Conservation (phyloP, 257 asterid genomes). For the Solanum ossicruentum region DNA sequence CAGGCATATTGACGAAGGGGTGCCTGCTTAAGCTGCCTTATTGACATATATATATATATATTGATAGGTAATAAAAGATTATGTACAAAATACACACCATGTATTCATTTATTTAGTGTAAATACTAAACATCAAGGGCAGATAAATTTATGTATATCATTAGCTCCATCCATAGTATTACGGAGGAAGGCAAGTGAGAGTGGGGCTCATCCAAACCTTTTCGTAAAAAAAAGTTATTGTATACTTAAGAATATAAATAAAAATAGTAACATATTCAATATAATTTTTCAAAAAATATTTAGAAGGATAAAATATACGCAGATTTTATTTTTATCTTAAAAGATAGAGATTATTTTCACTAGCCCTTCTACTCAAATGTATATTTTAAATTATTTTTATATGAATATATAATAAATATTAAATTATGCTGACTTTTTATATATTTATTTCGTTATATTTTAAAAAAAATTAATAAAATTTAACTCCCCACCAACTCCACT, state of each 20-base stretch:
- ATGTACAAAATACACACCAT: not conserved
- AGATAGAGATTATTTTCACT: too few species aligned
- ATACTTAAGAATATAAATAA: too few species aligned
- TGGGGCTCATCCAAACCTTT: not conserved
- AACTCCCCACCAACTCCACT: not conserved
- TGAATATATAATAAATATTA: not conserved
- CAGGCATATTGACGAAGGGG: too few species aligned
- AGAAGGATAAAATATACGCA: rapidly evolving
- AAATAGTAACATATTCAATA: not conserved
- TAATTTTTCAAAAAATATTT: not conserved
- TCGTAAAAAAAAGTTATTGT: too few species aligned
- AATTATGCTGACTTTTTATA: not conserved
- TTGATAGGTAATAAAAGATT: too few species aligned
- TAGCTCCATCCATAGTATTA: not conserved
- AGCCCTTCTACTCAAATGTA: not conserved
- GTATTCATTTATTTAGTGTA: not conserved
- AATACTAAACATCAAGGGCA: not conserved
- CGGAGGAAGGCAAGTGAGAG: not conserved
- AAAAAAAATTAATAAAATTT: not conserved
- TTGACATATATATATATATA: too few species aligned
- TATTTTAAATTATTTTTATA: not conserved
- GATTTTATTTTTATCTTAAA: too few species aligned
- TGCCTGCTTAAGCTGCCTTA: too few species aligned
- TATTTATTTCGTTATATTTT: not conserved
- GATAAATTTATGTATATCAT: not conserved